Evolutionary conservation across 495 filamentous ascomycete genomes (phyloP).

Genomic region (Talaromyces proteolyticus): DNA sequence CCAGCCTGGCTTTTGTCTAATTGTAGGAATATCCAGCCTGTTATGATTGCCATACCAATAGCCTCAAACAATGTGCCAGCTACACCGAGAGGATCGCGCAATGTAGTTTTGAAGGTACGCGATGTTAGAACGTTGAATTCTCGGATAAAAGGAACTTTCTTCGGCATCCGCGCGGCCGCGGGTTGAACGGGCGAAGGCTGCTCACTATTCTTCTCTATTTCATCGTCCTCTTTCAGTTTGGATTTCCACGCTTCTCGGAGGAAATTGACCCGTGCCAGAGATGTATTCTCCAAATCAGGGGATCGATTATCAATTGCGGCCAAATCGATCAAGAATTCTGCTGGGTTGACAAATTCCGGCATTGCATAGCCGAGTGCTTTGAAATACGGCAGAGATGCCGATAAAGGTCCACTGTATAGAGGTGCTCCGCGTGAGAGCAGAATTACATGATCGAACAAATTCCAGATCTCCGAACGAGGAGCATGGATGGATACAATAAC

Average conservation of each 20-base stretch:
- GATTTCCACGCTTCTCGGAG: slow-evolving; percentile 49
- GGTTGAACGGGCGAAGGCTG: not conserved
- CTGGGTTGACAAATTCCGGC: slow-evolving; percentile 66
- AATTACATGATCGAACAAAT: slow-evolving; percentile 62
- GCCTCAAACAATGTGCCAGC: slow-evolving; percentile 60
- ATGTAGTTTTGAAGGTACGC: slow-evolving; percentile 59
- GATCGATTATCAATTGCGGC: slow-evolving; percentile 64
- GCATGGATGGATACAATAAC: slow-evolving; percentile 70
- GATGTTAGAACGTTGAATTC: slow-evolving; percentile 59
- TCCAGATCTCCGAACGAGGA: slow-evolving; percentile 71
- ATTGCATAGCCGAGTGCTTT: slow-evolving; percentile 45
- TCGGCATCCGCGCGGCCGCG: slow-evolving; percentile 9
- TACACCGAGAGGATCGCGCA: slow-evolving; percentile 67
- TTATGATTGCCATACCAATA: slow-evolving; percentile 57
- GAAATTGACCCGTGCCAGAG: slow-evolving; percentile 44
- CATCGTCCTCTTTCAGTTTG: slow-evolving; percentile 4
- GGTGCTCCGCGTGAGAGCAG: slow-evolving; percentile 56
- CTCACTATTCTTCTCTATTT: slow-evolving; percentile 14
- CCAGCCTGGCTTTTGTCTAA: slow-evolving; percentile 55
- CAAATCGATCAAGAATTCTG: slow-evolving; percentile 66
- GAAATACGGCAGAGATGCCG: slow-evolving; percentile 53
- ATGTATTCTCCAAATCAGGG: slow-evolving; percentile 51
- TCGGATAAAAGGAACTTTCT: slow-evolving; percentile 41
- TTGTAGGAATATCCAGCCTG: slow-evolving; percentile 64
- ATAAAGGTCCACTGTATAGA: slow-evolving; percentile 55